Evolutionary conservation across 352 stramenopile species (phyloP).

Genomic region (Pythium scleroteichum): DNA sequence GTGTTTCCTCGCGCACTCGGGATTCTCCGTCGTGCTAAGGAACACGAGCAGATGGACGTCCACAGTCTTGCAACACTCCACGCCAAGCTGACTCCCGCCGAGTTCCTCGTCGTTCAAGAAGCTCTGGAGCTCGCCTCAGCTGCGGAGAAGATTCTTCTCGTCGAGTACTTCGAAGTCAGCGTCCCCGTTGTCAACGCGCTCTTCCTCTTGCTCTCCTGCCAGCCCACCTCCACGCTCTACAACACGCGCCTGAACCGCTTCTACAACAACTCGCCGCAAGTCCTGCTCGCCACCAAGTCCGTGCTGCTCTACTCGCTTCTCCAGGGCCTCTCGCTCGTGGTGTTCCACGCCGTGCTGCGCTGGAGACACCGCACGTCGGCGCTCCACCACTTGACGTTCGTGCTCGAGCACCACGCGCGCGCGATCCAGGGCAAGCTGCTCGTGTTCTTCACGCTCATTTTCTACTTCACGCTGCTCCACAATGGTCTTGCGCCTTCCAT

Average conservation of each 20-base stretch:
- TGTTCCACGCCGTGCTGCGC: conserved; percentile 16
- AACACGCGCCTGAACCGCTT: conserved; percentile 20
- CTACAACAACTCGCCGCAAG: conserved; percentile 10
- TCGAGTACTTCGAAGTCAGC: conserved; percentile 29
- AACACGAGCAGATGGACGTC: background rate
- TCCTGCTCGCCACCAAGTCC: conserved; percentile 7
- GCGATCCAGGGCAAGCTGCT: conserved; percentile 23
- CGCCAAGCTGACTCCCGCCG: background rate
- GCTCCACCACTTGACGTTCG: conserved; percentile 21
- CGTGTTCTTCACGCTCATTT: conserved; percentile 19
- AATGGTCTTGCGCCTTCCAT: too few species aligned
- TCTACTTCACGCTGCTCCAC: conserved; percentile 27
- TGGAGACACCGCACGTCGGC: conserved; percentile 10
- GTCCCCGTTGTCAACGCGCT: conserved; percentile 18
- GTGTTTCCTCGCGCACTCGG: background rate
- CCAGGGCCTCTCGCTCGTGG: conserved; percentile 9
- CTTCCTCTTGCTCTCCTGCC: conserved; percentile 16
- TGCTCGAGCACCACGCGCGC: conserved; percentile 18
- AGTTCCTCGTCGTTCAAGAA: conserved; percentile 10
- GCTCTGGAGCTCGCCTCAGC: conserved; percentile 10
- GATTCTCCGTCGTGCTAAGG: background rate
- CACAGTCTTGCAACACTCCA: background rate
- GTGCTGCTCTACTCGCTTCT: conserved; percentile 21
- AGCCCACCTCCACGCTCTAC: conserved; percentile 13
- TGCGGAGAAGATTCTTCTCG: conserved; percentile 15